Evolutionary conservation across 495 filamentous ascomycete genomes (phyloP).

Genomic region (Lepidopterella palustris): DNA sequence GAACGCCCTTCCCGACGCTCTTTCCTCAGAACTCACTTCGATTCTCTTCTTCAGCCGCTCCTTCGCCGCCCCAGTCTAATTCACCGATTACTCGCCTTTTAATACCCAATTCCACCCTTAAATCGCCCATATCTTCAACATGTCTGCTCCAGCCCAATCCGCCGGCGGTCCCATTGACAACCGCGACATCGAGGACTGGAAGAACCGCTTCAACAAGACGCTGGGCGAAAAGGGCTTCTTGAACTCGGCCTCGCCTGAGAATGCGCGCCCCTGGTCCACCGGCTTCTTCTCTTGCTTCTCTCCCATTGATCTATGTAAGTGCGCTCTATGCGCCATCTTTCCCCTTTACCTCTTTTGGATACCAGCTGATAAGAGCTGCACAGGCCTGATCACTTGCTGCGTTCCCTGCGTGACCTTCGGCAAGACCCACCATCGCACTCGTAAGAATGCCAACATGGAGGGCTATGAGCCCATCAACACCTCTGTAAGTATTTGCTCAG

Average conservation of each 20-base stretch:
- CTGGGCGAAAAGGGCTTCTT: constrained; percentile 32
- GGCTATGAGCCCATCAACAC: constrained; percentile 42
- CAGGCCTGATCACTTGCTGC: constrained; percentile 37
- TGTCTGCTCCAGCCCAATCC: not conserved
- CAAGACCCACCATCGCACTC: constrained; percentile 42
- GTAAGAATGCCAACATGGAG: constrained; percentile 36
- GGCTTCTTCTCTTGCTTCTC: constrained; percentile 38
- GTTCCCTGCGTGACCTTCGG: constrained; percentile 45
- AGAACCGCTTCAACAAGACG: constrained; percentile 32
- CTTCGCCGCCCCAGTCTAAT: no score
- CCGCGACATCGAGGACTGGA: constrained; percentile 35
- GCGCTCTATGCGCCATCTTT: not conserved
- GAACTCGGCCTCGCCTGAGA: constrained; percentile 28
- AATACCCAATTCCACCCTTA: not conserved
- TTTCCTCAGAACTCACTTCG: not conserved
- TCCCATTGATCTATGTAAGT: constrained; percentile 32
- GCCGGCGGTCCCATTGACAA: constrained; percentile 20
- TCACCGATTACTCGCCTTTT: not conserved
- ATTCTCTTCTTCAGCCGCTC: no score
- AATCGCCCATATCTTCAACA: not conserved
- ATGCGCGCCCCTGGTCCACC: constrained; percentile 29
- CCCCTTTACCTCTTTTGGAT: not conserved
- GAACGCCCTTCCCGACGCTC: not conserved
- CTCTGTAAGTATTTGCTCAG: constrained; percentile 30
- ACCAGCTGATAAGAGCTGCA: not conserved